These are phyloP conservation scores for Hypholoma sublateritium DNA, from an alignment of 768 basidiomycete genomes.

Conservation along the genomic window DNA sequence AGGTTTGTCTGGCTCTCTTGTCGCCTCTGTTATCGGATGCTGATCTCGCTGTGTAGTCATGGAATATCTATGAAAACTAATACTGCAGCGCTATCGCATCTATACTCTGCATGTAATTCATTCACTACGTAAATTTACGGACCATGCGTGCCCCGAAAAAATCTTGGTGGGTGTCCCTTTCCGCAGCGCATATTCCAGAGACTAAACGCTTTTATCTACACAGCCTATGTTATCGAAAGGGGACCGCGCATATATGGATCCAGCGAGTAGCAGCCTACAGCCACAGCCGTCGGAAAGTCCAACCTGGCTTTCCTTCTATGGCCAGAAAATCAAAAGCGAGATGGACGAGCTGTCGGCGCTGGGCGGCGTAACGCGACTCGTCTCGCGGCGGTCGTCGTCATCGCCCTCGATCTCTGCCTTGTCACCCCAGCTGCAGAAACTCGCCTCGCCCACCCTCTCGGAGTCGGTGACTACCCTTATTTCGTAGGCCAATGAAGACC, in stretches of 20 bases:
- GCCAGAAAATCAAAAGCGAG: constrained; percentile 53
- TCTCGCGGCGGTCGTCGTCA: constrained; percentile 48
- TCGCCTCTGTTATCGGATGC: not conserved
- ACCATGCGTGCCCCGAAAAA: constrained; percentile 52
- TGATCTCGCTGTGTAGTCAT: constrained; percentile 20
- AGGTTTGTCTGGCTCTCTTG: constrained; percentile 34
- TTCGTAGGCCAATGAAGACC: constrained; percentile 3
- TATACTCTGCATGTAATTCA: constrained; percentile 61
- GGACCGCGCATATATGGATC: constrained; percentile 49
- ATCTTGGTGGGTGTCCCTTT: constrained; percentile 45
- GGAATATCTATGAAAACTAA: constrained; percentile 30
- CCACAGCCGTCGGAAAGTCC: constrained; percentile 15
- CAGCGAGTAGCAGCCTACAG: constrained; percentile 26
- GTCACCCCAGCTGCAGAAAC: constrained; percentile 40
- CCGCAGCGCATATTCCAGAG: not conserved
- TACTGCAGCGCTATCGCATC: constrained; percentile 59
- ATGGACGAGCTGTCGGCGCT: constrained; percentile 60
- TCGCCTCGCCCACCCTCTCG: constrained; percentile 40
- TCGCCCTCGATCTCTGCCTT: constrained; percentile 45
- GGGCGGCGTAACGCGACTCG: constrained; percentile 63
- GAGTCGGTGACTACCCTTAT: constrained; percentile 7
- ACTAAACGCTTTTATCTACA: not conserved
- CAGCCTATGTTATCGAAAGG: constrained; percentile 64
- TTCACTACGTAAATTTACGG: constrained; percentile 57
- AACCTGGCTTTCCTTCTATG: constrained; percentile 34